Evolutionary conservation across 768 basidiomycete genomes (phyloP).

Genomic region (Panaeolus papilionaceus): DNA sequence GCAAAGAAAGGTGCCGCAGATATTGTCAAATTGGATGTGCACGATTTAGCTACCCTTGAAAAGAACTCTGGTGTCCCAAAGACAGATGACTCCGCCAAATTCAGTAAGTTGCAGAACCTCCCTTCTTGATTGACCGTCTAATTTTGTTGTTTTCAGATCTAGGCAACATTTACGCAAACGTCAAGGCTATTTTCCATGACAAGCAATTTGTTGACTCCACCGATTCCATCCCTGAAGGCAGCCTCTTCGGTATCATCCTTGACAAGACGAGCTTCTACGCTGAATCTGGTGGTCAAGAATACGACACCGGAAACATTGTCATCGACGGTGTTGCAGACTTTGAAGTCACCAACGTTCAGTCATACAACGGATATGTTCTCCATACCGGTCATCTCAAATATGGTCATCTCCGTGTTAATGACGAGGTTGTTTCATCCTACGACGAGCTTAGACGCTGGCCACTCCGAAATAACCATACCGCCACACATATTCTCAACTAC

Average conservation of each 20-base stretch:
- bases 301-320: constrained; percentile 94
- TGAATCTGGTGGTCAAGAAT: constrained; percentile 96
- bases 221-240: constrained; percentile 62
- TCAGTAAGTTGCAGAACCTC: constrained; percentile 58
- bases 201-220: constrained; percentile 80
- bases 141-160: constrained; percentile 53
- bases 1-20: constrained; percentile 72
- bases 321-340: constrained; percentile 94
- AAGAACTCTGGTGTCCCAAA: constrained; percentile 79
- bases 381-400: constrained; percentile 93
- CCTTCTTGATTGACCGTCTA: neutral
- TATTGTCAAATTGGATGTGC: constrained; percentile 92
- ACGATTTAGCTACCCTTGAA: constrained; percentile 89
- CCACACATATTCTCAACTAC: constrained; percentile 97
- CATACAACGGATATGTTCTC: constrained; percentile 93
- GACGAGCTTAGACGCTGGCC: constrained; percentile 98
- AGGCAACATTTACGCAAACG: constrained; percentile 75
- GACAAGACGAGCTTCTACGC: constrained; percentile 97
- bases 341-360: constrained; percentile 92
- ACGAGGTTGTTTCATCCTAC: constrained; percentile 87
- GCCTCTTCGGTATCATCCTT: constrained; percentile 84
- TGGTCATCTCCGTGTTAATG: constrained; percentile 78
- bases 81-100: constrained; percentile 93
- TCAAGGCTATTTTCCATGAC: constrained; percentile 87
- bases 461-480: constrained; percentile 96